A percentile compares a stretch with the other conserved stretches of the same genome.
Evolutionary conservation across 2,329 filamentous ascomycete species (phyloP).

Genomic region (Colletotrichum tabaci): DNA sequence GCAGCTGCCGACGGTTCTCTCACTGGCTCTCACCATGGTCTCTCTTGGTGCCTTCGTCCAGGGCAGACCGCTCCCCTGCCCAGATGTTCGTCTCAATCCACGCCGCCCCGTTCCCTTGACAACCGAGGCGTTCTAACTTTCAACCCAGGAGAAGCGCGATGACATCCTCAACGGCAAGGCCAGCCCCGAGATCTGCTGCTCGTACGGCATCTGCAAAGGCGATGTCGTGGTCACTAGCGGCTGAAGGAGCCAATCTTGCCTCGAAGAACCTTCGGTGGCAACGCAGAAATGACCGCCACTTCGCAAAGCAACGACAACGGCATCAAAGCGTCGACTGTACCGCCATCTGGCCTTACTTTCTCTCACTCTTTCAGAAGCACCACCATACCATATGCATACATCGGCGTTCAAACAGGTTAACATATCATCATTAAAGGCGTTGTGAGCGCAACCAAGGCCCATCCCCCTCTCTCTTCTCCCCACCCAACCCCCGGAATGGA

Average conservation of each 20-base stretch:
- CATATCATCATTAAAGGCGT: neutral
- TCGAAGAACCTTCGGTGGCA: conserved; percentile 4
- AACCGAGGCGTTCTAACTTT: conserved; percentile 31
- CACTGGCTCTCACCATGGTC: conserved; percentile 44
- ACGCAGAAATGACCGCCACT: neutral
- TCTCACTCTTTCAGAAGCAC: too few relatives aligned
- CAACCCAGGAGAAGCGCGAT: conserved; percentile 53
- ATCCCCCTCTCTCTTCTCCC: neutral
- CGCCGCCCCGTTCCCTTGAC: too few relatives aligned
- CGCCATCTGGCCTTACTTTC: neutral
- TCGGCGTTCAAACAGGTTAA: neutral
- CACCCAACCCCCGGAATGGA: neutral
- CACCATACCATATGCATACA: neutral
- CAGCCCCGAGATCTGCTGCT: conserved; percentile 66
- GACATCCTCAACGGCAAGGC: conserved; percentile 64
- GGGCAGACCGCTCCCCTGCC: conserved; percentile 56
- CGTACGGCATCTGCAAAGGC: conserved; percentile 67
- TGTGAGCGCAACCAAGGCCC: neutral
- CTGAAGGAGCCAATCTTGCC: conserved; percentile 43
- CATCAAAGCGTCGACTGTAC: neutral
- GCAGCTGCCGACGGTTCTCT: conserved; percentile 47
- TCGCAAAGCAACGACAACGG: neutral
- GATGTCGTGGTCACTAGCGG: conserved; percentile 65
- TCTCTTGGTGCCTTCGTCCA: conserved; percentile 47
- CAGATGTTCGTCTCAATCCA: conserved; percentile 52